phyloP scores from a whole-genome alignment of 1,139 yeast species.

The Debaryomyces subglobosus region DNA sequence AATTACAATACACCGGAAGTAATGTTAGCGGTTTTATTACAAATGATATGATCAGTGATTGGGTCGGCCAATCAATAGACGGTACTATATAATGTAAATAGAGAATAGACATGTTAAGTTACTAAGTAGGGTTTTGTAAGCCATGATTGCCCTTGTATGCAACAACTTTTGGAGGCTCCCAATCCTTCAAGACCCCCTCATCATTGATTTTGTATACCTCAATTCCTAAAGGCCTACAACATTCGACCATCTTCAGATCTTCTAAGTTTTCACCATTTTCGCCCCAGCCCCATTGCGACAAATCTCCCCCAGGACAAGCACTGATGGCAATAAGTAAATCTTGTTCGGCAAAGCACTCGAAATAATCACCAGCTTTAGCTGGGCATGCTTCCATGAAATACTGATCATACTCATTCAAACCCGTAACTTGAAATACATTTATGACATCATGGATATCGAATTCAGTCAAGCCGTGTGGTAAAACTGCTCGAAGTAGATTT shows the following conservation, averaged over 20 bases:
- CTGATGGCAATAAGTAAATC: conserved; percentile 66
- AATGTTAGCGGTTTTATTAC: conserved; percentile 48
- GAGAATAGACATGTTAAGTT: conserved; percentile 2
- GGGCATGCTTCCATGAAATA: conserved; percentile 75
- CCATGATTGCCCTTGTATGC: conserved; percentile 63
- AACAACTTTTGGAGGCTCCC: conserved; percentile 56
- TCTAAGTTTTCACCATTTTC: conserved; percentile 48
- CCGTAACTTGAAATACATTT: conserved; percentile 72
- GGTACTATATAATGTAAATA: conserved; percentile 47
- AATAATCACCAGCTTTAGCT: conserved; percentile 57
- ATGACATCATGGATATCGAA: conserved; percentile 70
- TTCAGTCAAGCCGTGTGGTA: conserved; percentile 63
- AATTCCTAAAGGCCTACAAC: conserved; percentile 65
- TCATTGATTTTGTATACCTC: conserved; percentile 61
- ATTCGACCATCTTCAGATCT: conserved; percentile 56
- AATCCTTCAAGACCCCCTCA: conserved; percentile 41
- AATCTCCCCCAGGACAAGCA: conserved; percentile 75
- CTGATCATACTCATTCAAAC: conserved; percentile 64
- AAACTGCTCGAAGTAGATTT: conserved; percentile 59
- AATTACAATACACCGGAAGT: conserved; percentile 44
- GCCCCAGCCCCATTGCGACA: conserved; percentile 75
- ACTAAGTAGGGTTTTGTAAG: conserved; percentile 23
- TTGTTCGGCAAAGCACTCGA: conserved; percentile 69
- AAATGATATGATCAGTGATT: conserved; percentile 47
- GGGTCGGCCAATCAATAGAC: conserved; percentile 52